Conservation (phyloP, 2,329 filamentous ascomycete genomes). For the Penicillium sp. region DNA sequence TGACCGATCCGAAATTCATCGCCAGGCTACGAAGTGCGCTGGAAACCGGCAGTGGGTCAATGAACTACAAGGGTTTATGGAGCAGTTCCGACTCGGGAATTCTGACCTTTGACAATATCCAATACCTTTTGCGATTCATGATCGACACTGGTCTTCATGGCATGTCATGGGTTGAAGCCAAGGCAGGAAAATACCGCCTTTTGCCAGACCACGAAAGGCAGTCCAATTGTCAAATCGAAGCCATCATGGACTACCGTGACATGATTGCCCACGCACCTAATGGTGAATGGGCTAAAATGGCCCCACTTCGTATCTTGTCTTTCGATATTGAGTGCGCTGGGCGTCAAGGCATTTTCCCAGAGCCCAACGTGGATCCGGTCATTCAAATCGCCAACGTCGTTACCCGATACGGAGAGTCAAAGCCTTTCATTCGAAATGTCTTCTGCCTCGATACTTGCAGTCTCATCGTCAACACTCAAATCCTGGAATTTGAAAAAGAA, state of each 20-base stretch:
- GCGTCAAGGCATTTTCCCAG: slow-evolving; percentile 95
- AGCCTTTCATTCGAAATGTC: slow-evolving; percentile 94
- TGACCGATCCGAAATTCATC: slow-evolving; percentile 85
- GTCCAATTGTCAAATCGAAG: slow-evolving; percentile 96
- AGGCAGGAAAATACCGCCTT: slow-evolving; percentile 71
- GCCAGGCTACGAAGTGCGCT: slow-evolving; percentile 73
- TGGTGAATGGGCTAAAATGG: slow-evolving; percentile 98
- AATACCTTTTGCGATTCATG: slow-evolving; percentile 96
- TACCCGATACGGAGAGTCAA: slow-evolving; percentile 89
- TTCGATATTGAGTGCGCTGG: slow-evolving; percentile 99
- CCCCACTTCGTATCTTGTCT: slow-evolving; percentile 85
- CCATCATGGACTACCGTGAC: slow-evolving; percentile 77
- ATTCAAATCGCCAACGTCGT: slow-evolving; percentile 98
- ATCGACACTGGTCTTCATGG: slow-evolving; percentile 91
- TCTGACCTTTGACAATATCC: slow-evolving; percentile 92
- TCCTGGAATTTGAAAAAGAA: slow-evolving; percentile 80
- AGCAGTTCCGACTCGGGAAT: slow-evolving; percentile 69
- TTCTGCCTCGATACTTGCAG: slow-evolving; percentile 94
- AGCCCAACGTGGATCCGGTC: slow-evolving; percentile 86
- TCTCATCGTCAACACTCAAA: slow-evolving; percentile 90
- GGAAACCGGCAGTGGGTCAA: slow-evolving; percentile 63
- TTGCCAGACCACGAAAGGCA: slow-evolving; percentile 68
- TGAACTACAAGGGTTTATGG: slow-evolving; percentile 94
- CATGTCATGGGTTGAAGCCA: slow-evolving; percentile 96
- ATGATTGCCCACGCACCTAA: slow-evolving; percentile 84